These are phyloP conservation scores for Botrytis byssoidea DNA, from an alignment of 2,329 filamentous ascomycete genomes.

Conservation along the genomic window DNA sequence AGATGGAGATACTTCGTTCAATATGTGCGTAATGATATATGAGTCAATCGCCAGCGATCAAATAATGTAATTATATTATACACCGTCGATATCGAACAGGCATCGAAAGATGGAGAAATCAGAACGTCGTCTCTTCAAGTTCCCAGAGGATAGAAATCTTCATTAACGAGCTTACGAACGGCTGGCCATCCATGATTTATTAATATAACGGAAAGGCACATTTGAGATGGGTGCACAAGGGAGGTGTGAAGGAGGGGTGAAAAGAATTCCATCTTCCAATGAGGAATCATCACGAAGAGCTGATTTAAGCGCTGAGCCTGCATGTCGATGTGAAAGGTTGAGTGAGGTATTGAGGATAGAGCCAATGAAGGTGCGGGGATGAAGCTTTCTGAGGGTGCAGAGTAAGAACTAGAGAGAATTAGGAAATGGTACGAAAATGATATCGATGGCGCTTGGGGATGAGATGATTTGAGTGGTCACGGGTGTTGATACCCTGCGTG, in stretches of 20 bases:
- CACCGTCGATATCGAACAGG: background rate
- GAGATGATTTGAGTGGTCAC: background rate
- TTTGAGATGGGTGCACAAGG: background rate
- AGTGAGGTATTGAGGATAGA: background rate
- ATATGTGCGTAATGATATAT: background rate
- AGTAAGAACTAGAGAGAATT: background rate
- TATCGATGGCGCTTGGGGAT: background rate
- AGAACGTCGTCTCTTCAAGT: background rate
- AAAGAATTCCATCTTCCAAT: conserved; percentile 4
- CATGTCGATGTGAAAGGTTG: conserved; percentile 7
- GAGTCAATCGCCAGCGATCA: conserved; percentile 20
- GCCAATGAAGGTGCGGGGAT: conserved; percentile 13
- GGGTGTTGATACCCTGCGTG: background rate
- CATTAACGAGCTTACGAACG: background rate
- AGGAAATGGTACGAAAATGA: background rate
- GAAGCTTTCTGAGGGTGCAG: background rate
- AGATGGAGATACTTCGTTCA: background rate
- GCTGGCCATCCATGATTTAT: conserved; percentile 14
- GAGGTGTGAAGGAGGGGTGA: conserved; percentile 1
- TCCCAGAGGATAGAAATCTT: background rate
- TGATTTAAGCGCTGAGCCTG: conserved; percentile 9
- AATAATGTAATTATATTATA: background rate
- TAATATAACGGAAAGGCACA: conserved; percentile 16
- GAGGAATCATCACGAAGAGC: background rate
- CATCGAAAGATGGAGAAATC: background rate